Conservation (phyloP, 2,329 filamentous ascomycete genomes). For the Decorospora gaudefroyi region DNA sequence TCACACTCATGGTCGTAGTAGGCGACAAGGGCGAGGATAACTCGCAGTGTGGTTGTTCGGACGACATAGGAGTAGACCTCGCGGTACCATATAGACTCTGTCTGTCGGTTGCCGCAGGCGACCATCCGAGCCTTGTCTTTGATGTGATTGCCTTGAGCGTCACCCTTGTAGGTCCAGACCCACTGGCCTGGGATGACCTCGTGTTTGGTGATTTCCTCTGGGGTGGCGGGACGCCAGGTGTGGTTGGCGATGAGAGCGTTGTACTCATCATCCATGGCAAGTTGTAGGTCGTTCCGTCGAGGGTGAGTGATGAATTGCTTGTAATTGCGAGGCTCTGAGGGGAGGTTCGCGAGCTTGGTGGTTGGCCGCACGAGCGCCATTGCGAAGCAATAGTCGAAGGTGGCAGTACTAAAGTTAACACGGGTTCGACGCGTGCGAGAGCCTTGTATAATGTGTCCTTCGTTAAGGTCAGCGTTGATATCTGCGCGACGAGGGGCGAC, state of each 20-base stretch:
- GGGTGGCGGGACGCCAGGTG: neutral
- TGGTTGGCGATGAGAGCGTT: neutral
- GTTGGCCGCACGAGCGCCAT: neutral
- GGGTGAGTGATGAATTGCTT: neutral
- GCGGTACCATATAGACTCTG: neutral
- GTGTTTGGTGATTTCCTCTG: neutral
- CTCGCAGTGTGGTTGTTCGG: neutral
- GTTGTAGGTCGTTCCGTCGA: neutral
- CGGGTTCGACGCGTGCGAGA: neutral
- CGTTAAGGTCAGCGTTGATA: neutral
- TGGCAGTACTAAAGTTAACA: neutral
- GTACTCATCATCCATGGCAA: neutral
- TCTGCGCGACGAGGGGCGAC: neutral
- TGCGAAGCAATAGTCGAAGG: neutral
- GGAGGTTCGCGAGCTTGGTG: neutral
- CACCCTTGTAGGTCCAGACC: neutral
- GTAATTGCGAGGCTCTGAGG: constrained; percentile 1
- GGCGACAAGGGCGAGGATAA: neutral
- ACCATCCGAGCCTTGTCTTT: constrained; percentile 1
- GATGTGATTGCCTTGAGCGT: neutral
- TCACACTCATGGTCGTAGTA: neutral
- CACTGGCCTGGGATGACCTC: constrained; percentile 1
- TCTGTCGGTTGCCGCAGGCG: neutral
- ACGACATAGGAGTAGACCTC: constrained; percentile 1
- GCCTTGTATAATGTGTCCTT: neutral